These are phyloP conservation scores for Lumnitzera littorea DNA, from an alignment of 345 rosid species.

Conservation along the genomic window DNA sequence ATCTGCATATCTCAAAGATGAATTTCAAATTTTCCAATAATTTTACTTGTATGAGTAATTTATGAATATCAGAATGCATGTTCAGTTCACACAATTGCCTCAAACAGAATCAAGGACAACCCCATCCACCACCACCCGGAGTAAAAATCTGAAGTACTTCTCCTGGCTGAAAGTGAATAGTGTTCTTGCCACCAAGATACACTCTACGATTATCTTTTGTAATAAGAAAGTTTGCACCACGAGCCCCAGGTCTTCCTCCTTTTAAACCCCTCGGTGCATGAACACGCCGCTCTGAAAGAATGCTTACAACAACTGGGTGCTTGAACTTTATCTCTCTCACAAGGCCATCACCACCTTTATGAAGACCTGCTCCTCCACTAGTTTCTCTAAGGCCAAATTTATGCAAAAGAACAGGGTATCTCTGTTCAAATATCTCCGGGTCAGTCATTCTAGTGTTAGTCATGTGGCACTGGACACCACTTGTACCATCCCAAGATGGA, in stretches of 20 bases:
- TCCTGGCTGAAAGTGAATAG: conserved; percentile 63
- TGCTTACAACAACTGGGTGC: conserved; percentile 69
- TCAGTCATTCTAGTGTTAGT: conserved; percentile 97
- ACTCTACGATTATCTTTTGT: conserved; percentile 53
- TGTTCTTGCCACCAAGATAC: conserved; percentile 87
- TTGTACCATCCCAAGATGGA: conserved; percentile 80
- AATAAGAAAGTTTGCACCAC: conserved; percentile 73
- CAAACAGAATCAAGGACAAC: conserved; percentile 21
- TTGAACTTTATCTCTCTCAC: conserved; percentile 89
- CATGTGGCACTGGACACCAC: conserved; percentile 98
- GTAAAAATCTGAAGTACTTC: conserved; percentile 82
- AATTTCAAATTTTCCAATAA: too few species aligned
- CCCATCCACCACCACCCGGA: conserved; percentile 93
- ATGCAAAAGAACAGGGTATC: conserved; percentile 85
- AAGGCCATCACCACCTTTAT: conserved; percentile 78
- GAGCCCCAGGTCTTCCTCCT: conserved; percentile 75
- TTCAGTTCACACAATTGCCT: too few species aligned
- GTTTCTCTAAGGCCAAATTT: conserved; percentile 71
- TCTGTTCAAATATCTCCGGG: conserved; percentile 95
- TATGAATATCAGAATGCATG: too few species aligned
- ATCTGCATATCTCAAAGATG: too few species aligned
- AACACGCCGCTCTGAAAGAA: conserved; percentile 96
- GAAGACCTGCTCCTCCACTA: conserved; percentile 77
- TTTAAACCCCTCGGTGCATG: conserved; percentile 80
- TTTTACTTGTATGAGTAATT: too few species aligned